Conservation (phyloP, 345 rosid genomes). For the Draba incana region DNA sequence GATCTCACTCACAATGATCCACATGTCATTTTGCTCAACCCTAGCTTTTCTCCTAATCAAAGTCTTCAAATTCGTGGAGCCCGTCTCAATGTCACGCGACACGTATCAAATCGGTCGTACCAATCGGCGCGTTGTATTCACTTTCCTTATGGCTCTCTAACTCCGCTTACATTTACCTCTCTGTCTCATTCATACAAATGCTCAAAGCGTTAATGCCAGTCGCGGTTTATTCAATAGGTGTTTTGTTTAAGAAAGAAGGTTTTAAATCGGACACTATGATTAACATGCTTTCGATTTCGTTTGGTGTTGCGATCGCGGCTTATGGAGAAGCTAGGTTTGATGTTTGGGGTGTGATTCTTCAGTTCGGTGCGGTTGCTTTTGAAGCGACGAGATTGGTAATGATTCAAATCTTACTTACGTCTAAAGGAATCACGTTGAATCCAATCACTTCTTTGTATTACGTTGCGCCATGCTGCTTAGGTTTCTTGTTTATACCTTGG, state of each 20-base stretch:
- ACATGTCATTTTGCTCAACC: conserved; percentile 91
- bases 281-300: conserved; percentile 65
- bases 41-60: conserved; percentile 86
- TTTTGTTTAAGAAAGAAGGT: conserved; percentile 49
- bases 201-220: conserved; percentile 96
- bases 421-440: conserved; percentile 60
- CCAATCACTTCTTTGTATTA: conserved; percentile 69
- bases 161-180: conserved; percentile 91
- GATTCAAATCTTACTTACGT: conserved; percentile 61
- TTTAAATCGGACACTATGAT: conserved; percentile 57
- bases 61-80: conserved; percentile 88
- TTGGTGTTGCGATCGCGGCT: conserved; percentile 67
- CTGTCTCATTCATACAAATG: conserved; percentile 96
- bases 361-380: conserved; percentile 66
- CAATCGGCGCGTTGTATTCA: conserved; percentile 90
- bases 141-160: conserved; percentile 92
- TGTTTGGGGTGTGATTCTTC: conserved; percentile 59
- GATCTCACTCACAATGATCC: conserved; percentile 94
- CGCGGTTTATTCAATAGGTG: conserved; percentile 81
- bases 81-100: conserved; percentile 84
- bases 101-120: conserved; percentile 80
- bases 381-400: conserved; percentile 67
- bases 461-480: conserved; percentile 66
- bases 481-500: conserved; percentile 64
- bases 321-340: conserved; percentile 72